Percentiles rank a stretch among this genome's conserved stretches.
These are phyloP conservation scores for Colletotrichum spaethianum DNA, from an alignment of 2,329 filamentous ascomycete genomes.

Conservation along the genomic window DNA sequence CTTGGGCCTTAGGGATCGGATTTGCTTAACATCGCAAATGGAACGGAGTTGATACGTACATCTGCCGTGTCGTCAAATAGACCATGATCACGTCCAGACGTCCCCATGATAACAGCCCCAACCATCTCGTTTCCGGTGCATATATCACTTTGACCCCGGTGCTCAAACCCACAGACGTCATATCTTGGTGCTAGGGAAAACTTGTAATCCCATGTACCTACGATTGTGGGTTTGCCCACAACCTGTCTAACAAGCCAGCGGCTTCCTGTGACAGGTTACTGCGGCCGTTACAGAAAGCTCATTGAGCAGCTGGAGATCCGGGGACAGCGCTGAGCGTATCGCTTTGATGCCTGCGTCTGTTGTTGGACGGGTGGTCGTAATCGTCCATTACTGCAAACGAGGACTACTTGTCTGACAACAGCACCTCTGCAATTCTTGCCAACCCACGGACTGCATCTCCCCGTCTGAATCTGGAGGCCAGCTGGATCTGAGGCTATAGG, in stretches of 20 bases:
- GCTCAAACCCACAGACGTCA: background rate
- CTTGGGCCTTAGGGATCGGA: slow-evolving; percentile 42
- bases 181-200: background rate
- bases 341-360: background rate
- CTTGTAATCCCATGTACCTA: background rate
- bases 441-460: background rate
- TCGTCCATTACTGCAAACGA: background rate
- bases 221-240: background rate
- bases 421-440: background rate
- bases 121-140: background rate
- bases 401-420: background rate
- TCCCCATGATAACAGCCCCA: slow-evolving; percentile 23
- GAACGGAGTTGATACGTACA: slow-evolving; percentile 43
- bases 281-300: background rate
- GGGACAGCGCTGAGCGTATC: no score
- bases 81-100: slow-evolving; percentile 40
- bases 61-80: slow-evolving; percentile 41
- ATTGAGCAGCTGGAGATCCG: background rate
- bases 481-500: background rate
- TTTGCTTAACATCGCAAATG: slow-evolving; percentile 43
- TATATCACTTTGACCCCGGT: background rate
- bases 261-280: background rate
- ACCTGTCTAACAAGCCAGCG: background rate
- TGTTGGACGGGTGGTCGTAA: no score
- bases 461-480: background rate